Evolutionary conservation across 2,329 filamentous ascomycete genomes (phyloP), one percentile per base, ranked within the genome.

Genomic region (Dryadomyces sulphureus): DNA sequence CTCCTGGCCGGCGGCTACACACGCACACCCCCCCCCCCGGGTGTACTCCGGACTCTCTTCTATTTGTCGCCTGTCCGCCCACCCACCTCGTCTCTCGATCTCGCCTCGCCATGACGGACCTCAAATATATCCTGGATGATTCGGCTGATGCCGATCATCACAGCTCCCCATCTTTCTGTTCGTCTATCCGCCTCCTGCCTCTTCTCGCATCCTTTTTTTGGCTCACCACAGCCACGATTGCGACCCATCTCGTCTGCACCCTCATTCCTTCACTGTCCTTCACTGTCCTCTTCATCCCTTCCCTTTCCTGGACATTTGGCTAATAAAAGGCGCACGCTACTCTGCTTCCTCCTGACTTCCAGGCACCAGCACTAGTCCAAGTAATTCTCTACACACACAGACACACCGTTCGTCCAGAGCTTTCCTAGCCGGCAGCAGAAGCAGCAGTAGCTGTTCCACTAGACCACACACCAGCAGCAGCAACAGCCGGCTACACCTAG

Each of bases 61-160:
- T 42, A 19, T 42, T 42, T 32, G 22, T 27, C 20, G 11, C 19
- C 27, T 32, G n/a, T 16, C 19, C n/a, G 24, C 40, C 17, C 25
- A 30, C 21, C 6, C 21, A 25, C n/a, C 27, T 7, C 27, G 27
- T 30, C 27, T 30, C 12, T 35, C 27, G 30, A 36, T 19, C 30
- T 35, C 8, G 27, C 14, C 19, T n/a, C 41, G 21, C 16, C 41
- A 43, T 43, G 41, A 17, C 41, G 12, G 41, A 43, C 41, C 30
- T 43, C 19, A 43, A 43, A 25, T 43, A 43, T 25, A 43, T 43
- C 30, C n/a, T 43, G 41, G 41, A 35, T 8, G 41, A 43, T 43
- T 14, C 21, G 11, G 38, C 5, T 19, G 21, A 40, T 40, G 21
- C 21, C 41, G 41, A 43, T 12, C 27, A 36, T 43, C 20, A 43